Evolutionary conservation across 192 early-diverging fungal species (phyloP).

Genomic region (Lobosporangium transversale): DNA sequence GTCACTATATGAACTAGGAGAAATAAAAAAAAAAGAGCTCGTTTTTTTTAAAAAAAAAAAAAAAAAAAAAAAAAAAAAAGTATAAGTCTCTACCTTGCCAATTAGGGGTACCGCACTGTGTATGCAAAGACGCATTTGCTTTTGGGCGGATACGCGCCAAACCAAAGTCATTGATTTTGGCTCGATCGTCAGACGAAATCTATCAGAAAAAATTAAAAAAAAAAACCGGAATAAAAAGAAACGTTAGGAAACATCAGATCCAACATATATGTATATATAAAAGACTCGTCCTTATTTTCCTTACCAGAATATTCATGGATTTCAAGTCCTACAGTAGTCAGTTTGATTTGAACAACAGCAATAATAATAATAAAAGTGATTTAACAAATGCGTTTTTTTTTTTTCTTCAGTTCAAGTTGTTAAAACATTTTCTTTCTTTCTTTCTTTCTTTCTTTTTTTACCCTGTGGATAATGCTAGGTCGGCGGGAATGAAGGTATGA

Average conservation of each 20-base stretch:
- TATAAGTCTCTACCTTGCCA: slow-evolving; percentile 64
- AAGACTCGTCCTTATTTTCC: background rate
- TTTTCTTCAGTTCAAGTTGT: too few species aligned
- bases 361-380: too few species aligned
- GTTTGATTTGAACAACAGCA: too few species aligned
- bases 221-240: background rate
- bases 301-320: slow-evolving; percentile 80
- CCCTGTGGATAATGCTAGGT: slow-evolving; percentile 78
- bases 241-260: background rate
- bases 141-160: slow-evolving; percentile 79
- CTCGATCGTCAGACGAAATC: slow-evolving; percentile 69
- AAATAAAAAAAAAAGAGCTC: too few species aligned
- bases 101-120: slow-evolving; percentile 83
- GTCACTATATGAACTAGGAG: too few species aligned
- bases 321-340: slow-evolving; percentile 77
- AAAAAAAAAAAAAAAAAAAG: too few species aligned
- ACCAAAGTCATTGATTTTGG: slow-evolving; percentile 87
- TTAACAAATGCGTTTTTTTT: too few species aligned
- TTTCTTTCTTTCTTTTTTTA: too few species aligned
- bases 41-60: background rate
- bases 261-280: background rate
- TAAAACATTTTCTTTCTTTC: too few species aligned
- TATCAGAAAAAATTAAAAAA: slow-evolving; percentile 7
- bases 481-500: slow-evolving; percentile 77
- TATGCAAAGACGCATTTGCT: slow-evolving; percentile 75